Conservation (phyloP, 495 filamentous ascomycete genomes). For the Sabuloglossum arenarium region DNA sequence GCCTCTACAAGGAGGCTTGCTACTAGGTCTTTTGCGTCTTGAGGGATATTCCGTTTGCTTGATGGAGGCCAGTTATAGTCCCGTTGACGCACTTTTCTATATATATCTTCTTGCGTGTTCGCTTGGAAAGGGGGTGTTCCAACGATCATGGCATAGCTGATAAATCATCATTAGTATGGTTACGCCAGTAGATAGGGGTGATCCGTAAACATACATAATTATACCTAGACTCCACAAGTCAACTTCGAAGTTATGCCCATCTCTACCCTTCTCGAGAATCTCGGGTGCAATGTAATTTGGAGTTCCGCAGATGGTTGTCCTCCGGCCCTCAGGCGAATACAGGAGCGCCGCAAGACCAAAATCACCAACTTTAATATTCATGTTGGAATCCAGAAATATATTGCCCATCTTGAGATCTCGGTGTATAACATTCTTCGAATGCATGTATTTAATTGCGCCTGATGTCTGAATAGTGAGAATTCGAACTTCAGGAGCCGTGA, state of each 20-base stretch:
- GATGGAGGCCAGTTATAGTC: slow-evolving; percentile 63
- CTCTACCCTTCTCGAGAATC: slow-evolving; percentile 68
- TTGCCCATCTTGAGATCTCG: slow-evolving; percentile 97
- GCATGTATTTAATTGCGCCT: slow-evolving; percentile 93
- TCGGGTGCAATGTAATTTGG: slow-evolving; percentile 98
- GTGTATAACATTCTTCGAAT: slow-evolving; percentile 85
- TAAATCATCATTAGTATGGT: slow-evolving; percentile 9
- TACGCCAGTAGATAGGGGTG: neutral
- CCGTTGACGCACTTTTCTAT: slow-evolving; percentile 47
- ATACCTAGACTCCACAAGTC: slow-evolving; percentile 96
- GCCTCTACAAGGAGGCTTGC: slow-evolving; percentile 54
- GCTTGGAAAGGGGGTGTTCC: slow-evolving; percentile 83
- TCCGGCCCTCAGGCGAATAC: slow-evolving; percentile 48
- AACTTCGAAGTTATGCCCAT: slow-evolving; percentile 79
- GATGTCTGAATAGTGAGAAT: slow-evolving; percentile 85
- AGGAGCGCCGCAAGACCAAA: slow-evolving; percentile 92
- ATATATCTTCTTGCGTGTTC: slow-evolving; percentile 68
- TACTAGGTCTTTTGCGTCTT: slow-evolving; percentile 58
- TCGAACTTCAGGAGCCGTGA: slow-evolving; percentile 80
- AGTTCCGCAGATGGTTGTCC: slow-evolving; percentile 87
- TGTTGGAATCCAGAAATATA: slow-evolving; percentile 81
- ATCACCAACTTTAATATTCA: slow-evolving; percentile 97
- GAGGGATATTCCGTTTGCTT: slow-evolving; percentile 24
- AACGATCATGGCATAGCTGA: slow-evolving; percentile 67
- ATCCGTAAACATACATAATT: slow-evolving; percentile 46